These are phyloP conservation scores for Scytalidium lignicola DNA, from an alignment of 2,329 filamentous ascomycete species.

Conservation along the genomic window DNA sequence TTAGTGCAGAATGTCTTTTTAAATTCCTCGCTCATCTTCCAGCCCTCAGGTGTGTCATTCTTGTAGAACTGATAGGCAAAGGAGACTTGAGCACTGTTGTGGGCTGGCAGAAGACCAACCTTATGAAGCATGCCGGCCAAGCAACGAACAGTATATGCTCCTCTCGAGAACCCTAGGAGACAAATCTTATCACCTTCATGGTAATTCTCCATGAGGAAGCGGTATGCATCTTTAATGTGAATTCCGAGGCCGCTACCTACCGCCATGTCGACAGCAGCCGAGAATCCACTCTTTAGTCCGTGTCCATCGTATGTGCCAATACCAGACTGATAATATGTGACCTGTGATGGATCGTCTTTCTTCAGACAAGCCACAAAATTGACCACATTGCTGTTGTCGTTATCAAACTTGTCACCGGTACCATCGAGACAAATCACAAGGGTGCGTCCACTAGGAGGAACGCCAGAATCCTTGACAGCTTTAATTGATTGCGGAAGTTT, in stretches of 20 bases:
- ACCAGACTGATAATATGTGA: conserved; percentile 39
- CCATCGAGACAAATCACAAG: conserved; percentile 38
- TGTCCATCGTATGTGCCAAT: conserved; percentile 39
- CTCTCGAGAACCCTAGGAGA: conserved; percentile 43
- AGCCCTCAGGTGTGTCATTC: conserved; percentile 32
- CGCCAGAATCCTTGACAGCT: conserved; percentile 11
- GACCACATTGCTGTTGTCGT: conserved; percentile 38
- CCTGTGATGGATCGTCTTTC: conserved; percentile 33
- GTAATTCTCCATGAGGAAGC: conserved; percentile 45
- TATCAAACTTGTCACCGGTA: conserved; percentile 39
- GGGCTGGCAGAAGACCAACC: conserved; percentile 45
- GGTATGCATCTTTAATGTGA: conserved; percentile 35
- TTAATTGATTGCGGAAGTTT: conserved; percentile 11
- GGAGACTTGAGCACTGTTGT: conserved; percentile 52
- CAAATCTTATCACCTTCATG: conserved; percentile 41
- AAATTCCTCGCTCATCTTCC: conserved; percentile 36
- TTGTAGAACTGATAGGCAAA: conserved; percentile 42
- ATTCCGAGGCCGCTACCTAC: conserved; percentile 37
- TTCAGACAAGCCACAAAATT: conserved; percentile 38
- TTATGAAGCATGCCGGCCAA: conserved; percentile 39
- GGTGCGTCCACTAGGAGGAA: conserved; percentile 9
- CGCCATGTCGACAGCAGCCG: conserved; percentile 37
- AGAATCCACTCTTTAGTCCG: conserved; percentile 33
- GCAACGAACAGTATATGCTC: conserved; percentile 46
- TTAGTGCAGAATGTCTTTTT: conserved; percentile 39